Evolutionary conservation across 1,284 basidiomycete genomes (phyloP), one percentile per base, ranked within the genome.

Genomic region (Ceratobasidium sp.): DNA sequence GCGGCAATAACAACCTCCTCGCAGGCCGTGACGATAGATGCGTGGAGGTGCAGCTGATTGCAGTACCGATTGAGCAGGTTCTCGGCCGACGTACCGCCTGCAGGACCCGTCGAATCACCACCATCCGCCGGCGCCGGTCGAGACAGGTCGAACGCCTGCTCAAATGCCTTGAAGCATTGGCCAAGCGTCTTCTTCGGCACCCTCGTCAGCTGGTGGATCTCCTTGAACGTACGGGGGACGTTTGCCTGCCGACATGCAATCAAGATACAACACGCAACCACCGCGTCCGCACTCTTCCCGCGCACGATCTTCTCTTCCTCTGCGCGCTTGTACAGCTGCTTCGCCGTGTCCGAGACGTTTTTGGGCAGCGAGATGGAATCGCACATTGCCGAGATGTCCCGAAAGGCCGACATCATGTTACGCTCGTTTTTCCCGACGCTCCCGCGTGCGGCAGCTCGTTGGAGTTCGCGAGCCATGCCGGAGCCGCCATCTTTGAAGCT

Each of bases 191-290:
- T 98, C 85, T 99, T 98, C 79, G 92, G 91, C 73, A 98, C 96
- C 77, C 93, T 90, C 6, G 95, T 96, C 73, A 98, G 85, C 78
- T 94, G 93, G 82, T 95, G 95, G 59, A 99, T 96, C 83, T 99
- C 98, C 78, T 92, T 89, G 85, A 99, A 98, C 71, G 96, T 97
- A 76, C 98, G 88, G 0, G 94, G 94, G 11, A 98, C 96, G 77
- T 95, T 92, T 16, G 93, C 94, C 81, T 96, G 94, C 73, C 97
- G 89, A 82, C 96, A 98, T 0, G 97, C 98, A 77, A 98, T 96
- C 80, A 98, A 98, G 81, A 99, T 98, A 82, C 96, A 98, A 1
- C 97, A 96, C 11, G 96, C 97, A 77, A 98, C 96, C 79, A 98
- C 91, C 0, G 96, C 95, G 73, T 96, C 93, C 76, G 93, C 87